Evolutionary conservation across 2,329 filamentous ascomycete species (phyloP).

Genomic region (Aspergillus terreus): DNA sequence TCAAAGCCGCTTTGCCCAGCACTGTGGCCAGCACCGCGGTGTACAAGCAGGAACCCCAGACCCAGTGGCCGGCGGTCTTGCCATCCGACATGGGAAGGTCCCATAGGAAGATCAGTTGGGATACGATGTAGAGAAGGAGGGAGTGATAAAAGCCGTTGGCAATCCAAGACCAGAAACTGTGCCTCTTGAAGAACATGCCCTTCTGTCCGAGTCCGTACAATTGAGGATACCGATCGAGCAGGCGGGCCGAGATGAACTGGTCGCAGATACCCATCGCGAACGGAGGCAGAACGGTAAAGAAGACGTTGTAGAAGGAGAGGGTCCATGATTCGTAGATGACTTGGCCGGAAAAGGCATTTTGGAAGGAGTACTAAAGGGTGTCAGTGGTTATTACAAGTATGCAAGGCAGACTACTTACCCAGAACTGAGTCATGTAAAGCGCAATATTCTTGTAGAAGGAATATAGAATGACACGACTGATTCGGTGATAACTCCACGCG

Average conservation of each 20-base stretch:
- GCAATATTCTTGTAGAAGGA: slow-evolving; percentile 99
- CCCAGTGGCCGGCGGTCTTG: slow-evolving; percentile 86
- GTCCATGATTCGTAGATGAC: slow-evolving; percentile 99
- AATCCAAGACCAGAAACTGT: slow-evolving; percentile 91
- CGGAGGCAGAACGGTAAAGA: slow-evolving; percentile 91
- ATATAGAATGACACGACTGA: slow-evolving; percentile 95
- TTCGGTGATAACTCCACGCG: slow-evolving; percentile 94
- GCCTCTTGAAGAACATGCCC: slow-evolving; percentile 88
- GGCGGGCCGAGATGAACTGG: slow-evolving; percentile 90
- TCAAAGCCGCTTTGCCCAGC: slow-evolving; percentile 86
- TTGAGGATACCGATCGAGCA: slow-evolving; percentile 93
- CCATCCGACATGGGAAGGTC: slow-evolving; percentile 79
- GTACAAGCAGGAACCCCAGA: slow-evolving; percentile 95
- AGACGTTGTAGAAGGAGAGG: slow-evolving; percentile 98
- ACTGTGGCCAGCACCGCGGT: slow-evolving; percentile 91
- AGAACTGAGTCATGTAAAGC: slow-evolving; percentile 98
- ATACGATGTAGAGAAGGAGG: slow-evolving; percentile 82
- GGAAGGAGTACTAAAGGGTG: slow-evolving; percentile 76
- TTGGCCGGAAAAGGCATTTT: slow-evolving; percentile 95
- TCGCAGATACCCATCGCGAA: slow-evolving; percentile 95
- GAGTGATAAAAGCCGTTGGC: slow-evolving; percentile 94
- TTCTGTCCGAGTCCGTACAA: slow-evolving; percentile 90
- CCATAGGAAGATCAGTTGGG: slow-evolving; percentile 73
- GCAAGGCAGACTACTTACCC: slow-evolving; percentile 56
- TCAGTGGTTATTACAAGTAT: slow-evolving; percentile 9